A percentile compares a stretch with the other conserved stretches of the same genome.
Evolutionary conservation across 352 stramenopile genomes (phyloP).

Genomic region (Globisporangium cystogenes): DNA sequence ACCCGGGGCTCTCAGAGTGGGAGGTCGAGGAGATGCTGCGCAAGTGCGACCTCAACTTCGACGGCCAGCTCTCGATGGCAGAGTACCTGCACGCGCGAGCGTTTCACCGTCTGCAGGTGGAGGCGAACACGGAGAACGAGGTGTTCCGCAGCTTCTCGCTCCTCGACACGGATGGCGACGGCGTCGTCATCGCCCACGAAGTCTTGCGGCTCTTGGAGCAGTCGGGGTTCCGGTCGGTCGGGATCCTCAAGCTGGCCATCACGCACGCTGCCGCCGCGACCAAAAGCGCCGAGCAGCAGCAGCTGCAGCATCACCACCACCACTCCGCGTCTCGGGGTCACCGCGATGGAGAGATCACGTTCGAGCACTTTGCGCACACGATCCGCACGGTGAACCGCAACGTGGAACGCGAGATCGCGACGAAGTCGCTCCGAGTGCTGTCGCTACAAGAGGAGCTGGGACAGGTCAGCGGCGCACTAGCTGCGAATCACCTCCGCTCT

Average conservation of each 20-base stretch:
- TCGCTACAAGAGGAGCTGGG: conserved; percentile 34
- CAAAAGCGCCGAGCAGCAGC: conserved; percentile 12
- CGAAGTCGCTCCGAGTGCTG: conserved; percentile 45
- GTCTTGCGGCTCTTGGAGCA: conserved; percentile 48
- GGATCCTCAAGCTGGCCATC: conserved; percentile 45
- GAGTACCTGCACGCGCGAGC: conserved; percentile 59
- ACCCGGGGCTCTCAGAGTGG: conserved; percentile 52
- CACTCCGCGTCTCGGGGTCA: background rate
- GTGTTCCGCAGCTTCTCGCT: conserved; percentile 58
- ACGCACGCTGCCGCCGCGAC: conserved; percentile 39
- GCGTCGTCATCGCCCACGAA: conserved; percentile 42
- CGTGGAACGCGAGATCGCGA: conserved; percentile 57
- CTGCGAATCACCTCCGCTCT: background rate
- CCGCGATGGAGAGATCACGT: conserved; percentile 58
- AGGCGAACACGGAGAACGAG: conserved; percentile 48
- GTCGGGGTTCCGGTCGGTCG: conserved; percentile 30
- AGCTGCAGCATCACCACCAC: background rate
- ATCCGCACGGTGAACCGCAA: conserved; percentile 60
- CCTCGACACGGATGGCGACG: conserved; percentile 53
- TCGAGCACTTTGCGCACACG: conserved; percentile 47
- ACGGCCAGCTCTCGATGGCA: conserved; percentile 44
- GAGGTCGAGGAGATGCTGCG: conserved; percentile 52
- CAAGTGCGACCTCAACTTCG: conserved; percentile 54
- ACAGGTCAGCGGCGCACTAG: background rate
- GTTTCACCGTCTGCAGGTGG: conserved; percentile 45